Evolutionary conservation across 177 flowering plant species (phyloP), one percentile per base, ranked within the genome.

Genomic region (Tripterygium wilfordii): DNA sequence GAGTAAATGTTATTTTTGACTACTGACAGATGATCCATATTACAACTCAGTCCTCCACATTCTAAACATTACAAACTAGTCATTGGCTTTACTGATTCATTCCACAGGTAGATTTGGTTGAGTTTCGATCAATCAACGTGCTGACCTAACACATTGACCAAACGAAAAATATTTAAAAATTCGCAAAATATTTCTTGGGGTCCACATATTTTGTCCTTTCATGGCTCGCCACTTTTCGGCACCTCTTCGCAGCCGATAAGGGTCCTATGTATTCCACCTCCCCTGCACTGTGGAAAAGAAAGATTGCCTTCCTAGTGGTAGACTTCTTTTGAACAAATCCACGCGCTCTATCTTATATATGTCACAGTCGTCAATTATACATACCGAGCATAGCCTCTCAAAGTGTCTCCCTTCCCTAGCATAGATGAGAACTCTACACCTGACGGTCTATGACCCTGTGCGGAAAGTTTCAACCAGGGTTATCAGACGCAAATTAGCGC

Each of bases 151-250:
- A n/a, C n/a, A n/a, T n/a, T n/a, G n/a, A n/a, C n/a, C n/a, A n/a
- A n/a, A n/a, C n/a, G n/a, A n/a, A n/a, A n/a, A n/a, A n/a, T n/a
- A n/a, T n/a, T n/a, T n/a, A n/a, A n/a, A n/a, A n/a, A n/a, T n/a
- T n/a, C 45, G 54, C 70, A 40, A 10, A 49, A 9, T 41, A 32
- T 25, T 51, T 68, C 12, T 48, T 59, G 2, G 70, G 60, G 36
- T 13, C 38, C 37, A 63, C 70, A 0, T 20, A 43, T 13, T 69
- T 71, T 66, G 56, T 69, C 65, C 35, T 75, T 8, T 41, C 70
- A 0, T 75, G 77, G 77, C 72, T 75, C 4, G 64, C 60, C 28
- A 72, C 35, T 33, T 75, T 61, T 72, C 72, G 72, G 62, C 48
- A 72, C 24, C 74, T 75, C 48, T 69, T 65, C 26, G 51, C 75